Percentiles rank a stretch among this genome's conserved stretches.
phyloP scores from a whole-genome alignment of 345 rosid species.

The Abelmoschus esculentus region DNA sequence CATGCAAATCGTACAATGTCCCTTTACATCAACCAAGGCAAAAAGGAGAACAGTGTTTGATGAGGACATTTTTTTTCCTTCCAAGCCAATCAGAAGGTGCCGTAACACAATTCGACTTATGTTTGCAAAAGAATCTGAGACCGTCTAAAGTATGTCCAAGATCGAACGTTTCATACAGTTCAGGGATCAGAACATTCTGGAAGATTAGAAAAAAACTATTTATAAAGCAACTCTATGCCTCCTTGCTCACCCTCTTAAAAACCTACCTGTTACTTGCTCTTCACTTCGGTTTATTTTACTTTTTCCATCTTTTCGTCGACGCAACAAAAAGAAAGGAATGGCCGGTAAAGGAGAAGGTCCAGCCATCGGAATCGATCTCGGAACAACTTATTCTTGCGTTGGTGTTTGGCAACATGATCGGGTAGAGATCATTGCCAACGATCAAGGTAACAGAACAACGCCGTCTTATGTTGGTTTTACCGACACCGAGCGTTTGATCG shows the following conservation, averaged over 20 bases:
- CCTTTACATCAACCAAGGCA: too few relatives aligned
- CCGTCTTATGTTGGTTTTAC: slow-evolving; percentile 65
- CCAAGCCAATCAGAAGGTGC: too few relatives aligned
- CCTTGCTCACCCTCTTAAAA: slow-evolving; percentile 10
- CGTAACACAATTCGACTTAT: too few relatives aligned
- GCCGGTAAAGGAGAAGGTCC: slow-evolving; percentile 79
- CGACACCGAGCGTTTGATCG: slow-evolving; percentile 63
- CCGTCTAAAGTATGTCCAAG: too few relatives aligned
- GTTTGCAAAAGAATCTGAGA: too few relatives aligned
- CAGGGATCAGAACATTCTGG: slow-evolving; percentile 28
- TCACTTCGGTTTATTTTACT: neutral
- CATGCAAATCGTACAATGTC: too few relatives aligned
- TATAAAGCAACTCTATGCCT: neutral
- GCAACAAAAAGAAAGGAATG: slow-evolving; percentile 22
- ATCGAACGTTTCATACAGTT: too few relatives aligned
- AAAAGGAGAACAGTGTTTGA: too few relatives aligned
- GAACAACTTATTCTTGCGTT: slow-evolving; percentile 67
- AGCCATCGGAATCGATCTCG: slow-evolving; percentile 69
- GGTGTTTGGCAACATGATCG: slow-evolving; percentile 83
- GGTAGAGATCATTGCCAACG: slow-evolving; percentile 72
- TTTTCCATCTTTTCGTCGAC: neutral
- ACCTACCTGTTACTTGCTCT: slow-evolving; percentile 22
- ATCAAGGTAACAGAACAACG: slow-evolving; percentile 67
- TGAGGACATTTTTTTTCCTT: too few relatives aligned
- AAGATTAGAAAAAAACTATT: slow-evolving; percentile 11